These are phyloP conservation scores for Backusella sp. DNA, from an alignment of 192 early-diverging fungal species.

Conservation along the genomic window DNA sequence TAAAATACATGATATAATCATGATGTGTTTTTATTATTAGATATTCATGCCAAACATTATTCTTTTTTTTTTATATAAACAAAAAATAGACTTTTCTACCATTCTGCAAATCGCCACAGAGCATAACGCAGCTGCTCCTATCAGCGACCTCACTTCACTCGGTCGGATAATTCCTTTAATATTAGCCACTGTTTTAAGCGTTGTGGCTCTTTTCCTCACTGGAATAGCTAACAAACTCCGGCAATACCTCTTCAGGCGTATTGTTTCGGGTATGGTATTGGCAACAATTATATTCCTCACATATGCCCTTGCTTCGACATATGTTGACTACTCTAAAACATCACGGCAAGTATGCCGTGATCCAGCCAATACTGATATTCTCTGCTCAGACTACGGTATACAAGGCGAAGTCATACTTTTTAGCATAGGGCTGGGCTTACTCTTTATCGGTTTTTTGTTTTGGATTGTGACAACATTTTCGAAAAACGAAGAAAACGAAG, in stretches of 20 bases:
- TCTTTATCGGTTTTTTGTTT: conserved; percentile 10
- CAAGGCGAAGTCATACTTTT: conserved; percentile 7
- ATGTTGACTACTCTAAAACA: not conserved
- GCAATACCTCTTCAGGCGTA: not conserved
- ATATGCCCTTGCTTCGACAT: conserved; percentile 2
- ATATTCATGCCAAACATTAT: not conserved
- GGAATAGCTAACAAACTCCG: not conserved
- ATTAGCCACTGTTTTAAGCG: not conserved
- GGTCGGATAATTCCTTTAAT: conserved; percentile 7
- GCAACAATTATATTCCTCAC: not conserved
- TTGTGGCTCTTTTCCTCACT: not conserved
- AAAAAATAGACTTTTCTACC: conserved; percentile 7
- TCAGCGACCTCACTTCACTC: not conserved
- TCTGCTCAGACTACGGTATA: not conserved
- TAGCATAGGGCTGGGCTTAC: not conserved
- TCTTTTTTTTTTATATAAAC: not conserved
- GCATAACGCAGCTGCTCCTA: not conserved
- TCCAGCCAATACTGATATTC: not conserved
- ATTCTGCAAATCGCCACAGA: conserved; percentile 7
- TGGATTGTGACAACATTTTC: conserved; percentile 1
- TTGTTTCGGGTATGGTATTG: not conserved
- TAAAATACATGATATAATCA: not conserved
- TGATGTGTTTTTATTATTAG: not conserved
- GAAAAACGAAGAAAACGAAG: not conserved
- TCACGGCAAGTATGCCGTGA: not conserved